phyloP scores from a whole-genome alignment of 352 stramenopile genomes.

The Phytophthora lateralis region DNA sequence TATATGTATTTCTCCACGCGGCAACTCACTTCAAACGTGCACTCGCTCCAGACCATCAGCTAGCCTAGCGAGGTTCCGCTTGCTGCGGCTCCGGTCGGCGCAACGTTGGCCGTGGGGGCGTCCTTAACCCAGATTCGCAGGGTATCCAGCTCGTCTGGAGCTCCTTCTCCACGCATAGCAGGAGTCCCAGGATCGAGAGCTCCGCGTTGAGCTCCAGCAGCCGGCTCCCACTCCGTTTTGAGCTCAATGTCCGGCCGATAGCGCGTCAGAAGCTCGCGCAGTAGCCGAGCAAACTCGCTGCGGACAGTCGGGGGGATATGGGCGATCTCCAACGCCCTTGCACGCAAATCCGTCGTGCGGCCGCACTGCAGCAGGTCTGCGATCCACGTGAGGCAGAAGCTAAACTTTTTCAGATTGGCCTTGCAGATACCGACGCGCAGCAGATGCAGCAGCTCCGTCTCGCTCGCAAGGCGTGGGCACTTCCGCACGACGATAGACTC shows the following conservation, averaged over 20 bases:
- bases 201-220: slow-evolving; percentile 32
- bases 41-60: slow-evolving; percentile 6
- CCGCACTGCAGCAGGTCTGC: slow-evolving; percentile 70
- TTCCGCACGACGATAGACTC: slow-evolving; percentile 70
- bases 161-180: slow-evolving; percentile 23
- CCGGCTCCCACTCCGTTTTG: slow-evolving; percentile 70
- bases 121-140: slow-evolving; percentile 80
- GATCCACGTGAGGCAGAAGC: slow-evolving; percentile 84
- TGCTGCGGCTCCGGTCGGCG: slow-evolving; percentile 4
- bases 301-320: slow-evolving; percentile 70
- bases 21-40: slow-evolving; percentile 1
- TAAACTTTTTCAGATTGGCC: slow-evolving; percentile 83
- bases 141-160: slow-evolving; percentile 56
- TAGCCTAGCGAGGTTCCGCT: slow-evolving; percentile 26
- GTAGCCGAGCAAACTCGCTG: slow-evolving; percentile 66
- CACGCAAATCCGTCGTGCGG: slow-evolving; percentile 65
- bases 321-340: slow-evolving; percentile 72
- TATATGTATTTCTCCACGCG: slow-evolving; percentile 18
- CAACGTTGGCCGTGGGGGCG: slow-evolving; percentile 12
- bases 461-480: slow-evolving; percentile 50
- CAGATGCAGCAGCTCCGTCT: slow-evolving; percentile 63
- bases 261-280: slow-evolving; percentile 60
- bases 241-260: slow-evolving; percentile 74
- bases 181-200: slow-evolving; percentile 21
- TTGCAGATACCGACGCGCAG: slow-evolving; percentile 81